Evolutionary conservation across 257 asterid genomes (phyloP).

Genomic region (Solanum clarkiae): DNA sequence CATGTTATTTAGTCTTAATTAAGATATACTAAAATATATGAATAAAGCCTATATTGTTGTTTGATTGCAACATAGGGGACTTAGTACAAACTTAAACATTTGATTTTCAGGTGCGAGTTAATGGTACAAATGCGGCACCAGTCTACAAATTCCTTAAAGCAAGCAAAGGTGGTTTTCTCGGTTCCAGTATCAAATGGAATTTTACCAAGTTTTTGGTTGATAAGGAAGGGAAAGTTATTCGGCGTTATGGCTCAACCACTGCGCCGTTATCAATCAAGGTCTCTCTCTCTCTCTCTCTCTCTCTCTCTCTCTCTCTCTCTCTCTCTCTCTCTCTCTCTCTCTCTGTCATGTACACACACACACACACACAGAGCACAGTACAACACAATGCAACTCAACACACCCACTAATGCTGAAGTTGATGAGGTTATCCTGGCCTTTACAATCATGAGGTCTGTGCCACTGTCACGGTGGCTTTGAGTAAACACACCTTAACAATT

Average conservation of each 20-base stretch:
- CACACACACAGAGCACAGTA: background rate
- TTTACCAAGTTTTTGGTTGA: slow-evolving; percentile 87
- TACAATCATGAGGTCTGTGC: background rate
- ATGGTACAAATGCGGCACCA: slow-evolving; percentile 60
- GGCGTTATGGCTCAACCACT: slow-evolving; percentile 57
- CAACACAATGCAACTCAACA: background rate
- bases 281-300: background rate
- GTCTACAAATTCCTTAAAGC: slow-evolving; percentile 72
- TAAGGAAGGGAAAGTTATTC: slow-evolving; percentile 63
- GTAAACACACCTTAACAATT: background rate
- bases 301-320: too few species aligned
- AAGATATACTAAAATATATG: background rate
- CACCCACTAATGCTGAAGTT: background rate
- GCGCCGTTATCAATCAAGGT: slow-evolving; percentile 69
- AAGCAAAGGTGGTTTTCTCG: slow-evolving; percentile 42
- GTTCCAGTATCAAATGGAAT: slow-evolving; percentile 84
- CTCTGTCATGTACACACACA: background rate
- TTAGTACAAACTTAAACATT: background rate
- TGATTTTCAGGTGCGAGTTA: slow-evolving; percentile 56
- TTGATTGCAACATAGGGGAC: background rate
- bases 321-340: too few species aligned
- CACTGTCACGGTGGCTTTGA: background rate
- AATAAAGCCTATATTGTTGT: background rate
- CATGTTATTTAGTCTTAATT: background rate
- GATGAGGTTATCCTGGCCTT: background rate